Conservation (phyloP, 352 stramenopile genomes). For the Phytopythium ostracodes region DNA sequence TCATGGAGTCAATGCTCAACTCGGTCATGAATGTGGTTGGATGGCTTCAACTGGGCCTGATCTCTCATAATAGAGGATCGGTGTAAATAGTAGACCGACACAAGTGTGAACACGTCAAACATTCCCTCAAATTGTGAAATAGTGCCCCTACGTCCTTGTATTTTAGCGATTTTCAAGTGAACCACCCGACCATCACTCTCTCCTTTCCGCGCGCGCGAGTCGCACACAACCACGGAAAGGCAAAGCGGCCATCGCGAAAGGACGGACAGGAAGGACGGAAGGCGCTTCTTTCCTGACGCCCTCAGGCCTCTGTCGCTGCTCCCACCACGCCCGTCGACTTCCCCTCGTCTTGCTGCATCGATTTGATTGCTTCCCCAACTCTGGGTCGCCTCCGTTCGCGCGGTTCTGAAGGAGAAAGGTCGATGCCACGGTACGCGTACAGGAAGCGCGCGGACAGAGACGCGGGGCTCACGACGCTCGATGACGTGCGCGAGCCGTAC, state of each 20-base stretch:
- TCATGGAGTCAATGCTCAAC: no score
- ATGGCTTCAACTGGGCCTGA: no score
- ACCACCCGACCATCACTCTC: background rate
- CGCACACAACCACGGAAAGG: constrained; percentile 1
- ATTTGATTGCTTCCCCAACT: background rate
- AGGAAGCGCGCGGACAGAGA: background rate
- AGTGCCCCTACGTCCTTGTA: background rate
- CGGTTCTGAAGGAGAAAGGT: background rate
- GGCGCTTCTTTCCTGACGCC: background rate
- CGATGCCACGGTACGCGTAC: background rate
- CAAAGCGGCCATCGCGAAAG: background rate
- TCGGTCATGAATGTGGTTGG: no score
- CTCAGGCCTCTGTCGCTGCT: background rate
- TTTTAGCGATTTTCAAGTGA: background rate
- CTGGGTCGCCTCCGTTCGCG: background rate
- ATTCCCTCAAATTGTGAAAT: no score
- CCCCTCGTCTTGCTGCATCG: background rate
- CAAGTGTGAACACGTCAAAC: no score
- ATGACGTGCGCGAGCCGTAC: constrained; percentile 30
- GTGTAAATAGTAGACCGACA: background rate
- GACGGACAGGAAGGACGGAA: background rate
- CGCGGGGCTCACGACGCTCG: no score
- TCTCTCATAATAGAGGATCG: no score
- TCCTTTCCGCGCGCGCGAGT: background rate
- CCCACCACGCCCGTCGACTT: background rate